Percentiles rank a stretch among this genome's conserved stretches.
Conservation (phyloP, 1,139 yeast species). For the Saccharomyces uvarum region DNA sequence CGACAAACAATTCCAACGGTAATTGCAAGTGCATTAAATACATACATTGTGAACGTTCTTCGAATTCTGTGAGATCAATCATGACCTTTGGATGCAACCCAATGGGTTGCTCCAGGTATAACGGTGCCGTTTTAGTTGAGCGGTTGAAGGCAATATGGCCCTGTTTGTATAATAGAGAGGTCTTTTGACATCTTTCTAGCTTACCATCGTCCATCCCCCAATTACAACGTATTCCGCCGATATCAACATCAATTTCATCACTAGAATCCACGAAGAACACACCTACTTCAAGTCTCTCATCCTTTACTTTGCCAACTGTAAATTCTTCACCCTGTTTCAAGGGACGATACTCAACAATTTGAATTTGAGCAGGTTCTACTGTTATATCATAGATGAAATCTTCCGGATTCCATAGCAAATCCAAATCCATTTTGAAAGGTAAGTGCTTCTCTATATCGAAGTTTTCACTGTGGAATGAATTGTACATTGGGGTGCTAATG, state of each 20-base stretch:
- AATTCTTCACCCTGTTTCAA: conserved; percentile 6
- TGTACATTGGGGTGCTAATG: conserved; percentile 12
- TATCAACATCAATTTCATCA: conserved; percentile 20
- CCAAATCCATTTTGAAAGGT: conserved; percentile 4
- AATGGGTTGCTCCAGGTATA: conserved; percentile 32
- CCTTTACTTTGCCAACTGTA: conserved; percentile 5
- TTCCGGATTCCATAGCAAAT: conserved; percentile 11
- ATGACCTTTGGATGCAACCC: conserved; percentile 41
- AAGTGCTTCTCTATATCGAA: conserved; percentile 9
- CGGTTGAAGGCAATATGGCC: conserved; percentile 11
- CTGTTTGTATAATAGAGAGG: conserved; percentile 22
- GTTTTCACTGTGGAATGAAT: conserved; percentile 10
- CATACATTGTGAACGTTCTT: conserved; percentile 27
- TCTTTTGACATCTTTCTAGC: conserved; percentile 25
- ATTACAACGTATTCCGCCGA: conserved; percentile 26
- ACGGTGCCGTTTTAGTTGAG: not conserved
- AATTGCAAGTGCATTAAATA: conserved; percentile 26
- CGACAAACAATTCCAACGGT: conserved; percentile 33
- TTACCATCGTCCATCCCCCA: conserved; percentile 16
- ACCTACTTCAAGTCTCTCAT: conserved; percentile 23
- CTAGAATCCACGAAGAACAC: conserved; percentile 22
- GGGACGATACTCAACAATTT: conserved; percentile 18
- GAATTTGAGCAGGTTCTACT: conserved; percentile 7
- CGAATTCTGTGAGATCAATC: conserved; percentile 14
- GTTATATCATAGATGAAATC: conserved; percentile 21